Conservation (phyloP, 331 rosid genomes). For the Pyrus hybrid region DNA sequence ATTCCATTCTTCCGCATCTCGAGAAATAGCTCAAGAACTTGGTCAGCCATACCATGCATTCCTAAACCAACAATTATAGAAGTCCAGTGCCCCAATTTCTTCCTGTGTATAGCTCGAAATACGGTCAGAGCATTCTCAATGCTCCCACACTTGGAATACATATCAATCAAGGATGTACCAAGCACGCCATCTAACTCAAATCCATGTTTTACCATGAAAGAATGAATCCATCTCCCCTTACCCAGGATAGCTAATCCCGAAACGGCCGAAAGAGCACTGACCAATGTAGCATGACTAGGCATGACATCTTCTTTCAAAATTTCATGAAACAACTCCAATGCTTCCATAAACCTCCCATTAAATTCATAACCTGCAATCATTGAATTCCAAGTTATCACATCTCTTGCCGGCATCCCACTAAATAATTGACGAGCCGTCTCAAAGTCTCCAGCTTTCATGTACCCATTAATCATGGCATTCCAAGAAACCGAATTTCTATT, state of each 20-base stretch:
- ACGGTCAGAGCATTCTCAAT: constrained; percentile 33
- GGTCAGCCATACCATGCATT: constrained; percentile 51
- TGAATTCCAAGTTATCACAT: constrained; percentile 44
- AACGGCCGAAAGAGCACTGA: constrained; percentile 39
- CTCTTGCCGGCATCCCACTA: constrained; percentile 28
- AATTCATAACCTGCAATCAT: constrained; percentile 47
- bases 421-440: constrained; percentile 32
- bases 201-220: constrained; percentile 35
- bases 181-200: constrained; percentile 41
- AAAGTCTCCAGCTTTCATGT: constrained; percentile 39
- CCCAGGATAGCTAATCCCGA: constrained; percentile 35
- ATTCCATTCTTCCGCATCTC: constrained; percentile 37
- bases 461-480: constrained; percentile 61
- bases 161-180: constrained; percentile 39
- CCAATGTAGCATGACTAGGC: constrained; percentile 41
- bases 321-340: constrained; percentile 26
- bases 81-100: constrained; percentile 59
- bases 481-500: constrained; percentile 38
- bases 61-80: constrained; percentile 50
- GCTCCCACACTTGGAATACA: constrained; percentile 62
- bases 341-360: constrained; percentile 39
- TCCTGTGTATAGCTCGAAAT: constrained; percentile 23
- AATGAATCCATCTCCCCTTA: constrained; percentile 53
- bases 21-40: constrained; percentile 37
- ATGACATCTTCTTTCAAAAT: constrained; percentile 32